Base-by-base conservation (phyloP, 257 asterid genomes). In the Verbena officinalis region DNA sequence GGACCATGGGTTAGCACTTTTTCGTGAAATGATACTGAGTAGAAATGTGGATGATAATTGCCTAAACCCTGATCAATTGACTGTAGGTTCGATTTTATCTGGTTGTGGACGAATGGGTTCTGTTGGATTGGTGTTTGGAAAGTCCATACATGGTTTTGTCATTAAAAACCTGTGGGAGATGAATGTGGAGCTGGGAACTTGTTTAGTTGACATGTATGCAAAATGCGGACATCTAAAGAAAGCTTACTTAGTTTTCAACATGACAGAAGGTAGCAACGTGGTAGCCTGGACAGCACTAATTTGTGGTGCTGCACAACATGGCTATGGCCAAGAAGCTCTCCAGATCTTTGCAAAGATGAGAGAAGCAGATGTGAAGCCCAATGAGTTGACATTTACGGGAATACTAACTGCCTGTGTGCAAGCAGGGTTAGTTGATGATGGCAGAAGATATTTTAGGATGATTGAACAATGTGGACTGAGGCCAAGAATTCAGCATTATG, bases 371-470 rank as follows among this genome's bases (percentile, higher is more conserved):
- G 74, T 77, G 60, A 63, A 19, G 51, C 94, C 96, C 36, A 88
- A 88, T 49, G 88, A 83, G 62, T 45, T 82, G 51, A 88, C 95
- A 0, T 88, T 88, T 70, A 88, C 96, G 0, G 95, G 88, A 12
- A 24, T 84, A 19, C 86, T 89, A 7, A 68, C 74, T 4, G 96
- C 95, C 34, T 86, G 95, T 60, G 88, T 72, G 58, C 84, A 77
- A 43, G 68, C 71, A 0, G 92, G 88, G 14, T 50, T 88, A 67
- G 88, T 88, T 27, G 88, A 88, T 0, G 88, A 86, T 71, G 95
- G 96, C 4, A 80, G 91, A 0, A 31, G 65, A 40, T 86, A 64
- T 63, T 88, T 86, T 55, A 67, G 62, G 78, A 76, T 78, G 86
- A 64, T 83, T 7, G 54, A 71, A 34, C 74, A 76, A 64, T 78